phyloP scores from a whole-genome alignment of 2,329 filamentous ascomycete species.

The Epicoccum sorghinum region DNA sequence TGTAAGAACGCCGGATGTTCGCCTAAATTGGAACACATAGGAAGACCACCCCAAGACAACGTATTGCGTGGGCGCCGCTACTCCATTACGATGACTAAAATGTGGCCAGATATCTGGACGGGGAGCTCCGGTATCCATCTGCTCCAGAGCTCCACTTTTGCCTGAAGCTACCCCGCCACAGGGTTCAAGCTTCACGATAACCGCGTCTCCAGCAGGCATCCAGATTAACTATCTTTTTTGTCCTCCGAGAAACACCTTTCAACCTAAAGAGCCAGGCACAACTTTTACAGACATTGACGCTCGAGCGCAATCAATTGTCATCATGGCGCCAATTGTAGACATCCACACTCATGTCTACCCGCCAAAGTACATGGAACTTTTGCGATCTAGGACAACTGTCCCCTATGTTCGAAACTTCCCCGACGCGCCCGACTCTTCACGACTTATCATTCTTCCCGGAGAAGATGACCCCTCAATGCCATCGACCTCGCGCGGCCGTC shows the following conservation, averaged over 20 bases:
- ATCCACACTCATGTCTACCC: constrained; percentile 70
- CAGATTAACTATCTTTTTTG: not conserved
- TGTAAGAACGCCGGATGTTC: not conserved
- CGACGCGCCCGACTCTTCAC: constrained; percentile 59
- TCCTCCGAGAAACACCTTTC: not conserved
- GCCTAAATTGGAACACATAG: no score
- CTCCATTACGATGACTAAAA: constrained; percentile 5
- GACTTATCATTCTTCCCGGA: constrained; percentile 69
- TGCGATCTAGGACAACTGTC: constrained; percentile 64
- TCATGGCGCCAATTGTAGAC: constrained; percentile 58
- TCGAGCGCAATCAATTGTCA: not conserved
- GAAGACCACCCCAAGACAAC: not conserved
- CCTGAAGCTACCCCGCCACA: constrained; percentile 29
- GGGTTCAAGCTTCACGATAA: constrained; percentile 19
- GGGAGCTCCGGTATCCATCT: constrained; percentile 21
- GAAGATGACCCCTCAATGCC: constrained; percentile 60
- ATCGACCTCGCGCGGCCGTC: constrained; percentile 70
- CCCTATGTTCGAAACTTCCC: constrained; percentile 73
- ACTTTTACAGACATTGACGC: not conserved
- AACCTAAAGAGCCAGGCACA: not conserved
- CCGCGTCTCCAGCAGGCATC: not conserved
- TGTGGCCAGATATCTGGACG: constrained; percentile 11
- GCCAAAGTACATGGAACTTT: constrained; percentile 63
- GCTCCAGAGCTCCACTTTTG: not conserved
- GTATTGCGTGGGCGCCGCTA: not conserved